Conservation (phyloP, 345 rosid genomes). For the Capsella bursapastoris region DNA sequence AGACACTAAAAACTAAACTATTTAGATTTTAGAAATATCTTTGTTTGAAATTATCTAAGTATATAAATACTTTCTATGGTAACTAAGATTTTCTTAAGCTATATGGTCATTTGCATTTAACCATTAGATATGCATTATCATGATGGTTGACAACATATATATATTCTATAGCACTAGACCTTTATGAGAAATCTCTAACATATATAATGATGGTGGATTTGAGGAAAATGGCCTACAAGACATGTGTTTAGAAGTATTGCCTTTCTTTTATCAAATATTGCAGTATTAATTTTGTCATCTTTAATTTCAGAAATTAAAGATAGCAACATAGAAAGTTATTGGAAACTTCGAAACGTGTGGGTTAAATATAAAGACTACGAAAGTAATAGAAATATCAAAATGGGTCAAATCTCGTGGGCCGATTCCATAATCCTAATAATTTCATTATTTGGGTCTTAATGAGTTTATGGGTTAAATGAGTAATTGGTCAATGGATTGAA, state of each 20-base stretch:
- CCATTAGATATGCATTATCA: not conserved
- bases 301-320: not conserved
- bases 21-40: not conserved
- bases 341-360: not conserved
- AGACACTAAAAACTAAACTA: not conserved
- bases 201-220: slow-evolving; percentile 2
- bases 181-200: slow-evolving; percentile 10
- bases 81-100: not conserved
- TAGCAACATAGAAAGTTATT: not conserved
- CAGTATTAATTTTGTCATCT: not conserved
- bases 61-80: not conserved
- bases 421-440: too few relatives aligned
- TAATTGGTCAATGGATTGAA: too few relatives aligned
- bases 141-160: not conserved
- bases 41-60: not conserved
- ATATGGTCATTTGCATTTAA: not conserved
- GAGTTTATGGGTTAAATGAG: too few relatives aligned
- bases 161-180: not conserved
- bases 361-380: not conserved
- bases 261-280: not conserved
- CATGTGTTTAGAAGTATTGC: slow-evolving; percentile 14
- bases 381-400: too few relatives aligned
- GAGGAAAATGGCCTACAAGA: not conserved
- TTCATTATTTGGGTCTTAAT: too few relatives aligned
- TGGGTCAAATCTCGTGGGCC: too few relatives aligned